Percentiles rank a stretch among this genome's conserved stretches.
phyloP scores from a whole-genome alignment of 2,329 filamentous ascomycete species.

The Epichloe sibirici region DNA sequence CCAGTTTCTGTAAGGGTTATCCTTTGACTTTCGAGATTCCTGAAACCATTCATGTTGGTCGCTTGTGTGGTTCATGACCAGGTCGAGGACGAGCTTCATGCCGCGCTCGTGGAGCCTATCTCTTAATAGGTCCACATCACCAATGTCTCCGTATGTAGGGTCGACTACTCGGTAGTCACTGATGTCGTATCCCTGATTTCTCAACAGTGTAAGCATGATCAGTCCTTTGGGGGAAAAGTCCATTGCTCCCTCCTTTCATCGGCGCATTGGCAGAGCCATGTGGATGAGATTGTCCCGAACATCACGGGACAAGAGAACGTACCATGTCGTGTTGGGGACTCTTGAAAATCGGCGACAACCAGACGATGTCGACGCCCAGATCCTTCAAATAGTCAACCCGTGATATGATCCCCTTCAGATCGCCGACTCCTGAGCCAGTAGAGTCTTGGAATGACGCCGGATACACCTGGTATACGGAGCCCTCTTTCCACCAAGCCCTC shows the following conservation, averaged over 20 bases:
- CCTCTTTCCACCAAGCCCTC: constrained; percentile 46
- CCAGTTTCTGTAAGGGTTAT: constrained; percentile 45
- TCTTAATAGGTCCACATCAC: constrained; percentile 53
- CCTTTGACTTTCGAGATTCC: constrained; percentile 39
- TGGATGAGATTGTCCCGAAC: background rate
- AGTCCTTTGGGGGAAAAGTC: background rate
- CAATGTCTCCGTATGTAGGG: constrained; percentile 52
- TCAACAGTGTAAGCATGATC: background rate
- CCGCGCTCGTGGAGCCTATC: constrained; percentile 45
- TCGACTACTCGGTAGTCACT: constrained; percentile 56
- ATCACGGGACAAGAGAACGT: constrained; percentile 1
- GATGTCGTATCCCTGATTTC: constrained; percentile 50
- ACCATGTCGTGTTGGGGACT: constrained; percentile 53
- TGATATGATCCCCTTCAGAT: constrained; percentile 45
- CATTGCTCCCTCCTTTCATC: background rate
- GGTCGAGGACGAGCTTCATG: constrained; percentile 60
- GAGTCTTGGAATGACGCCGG: constrained; percentile 49
- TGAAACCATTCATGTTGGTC: constrained; percentile 47
- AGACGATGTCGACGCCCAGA: constrained; percentile 46
- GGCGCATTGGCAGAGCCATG: background rate
- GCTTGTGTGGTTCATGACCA: constrained; percentile 62
- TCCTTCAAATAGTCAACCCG: constrained; percentile 42
- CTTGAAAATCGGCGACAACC: constrained; percentile 36
- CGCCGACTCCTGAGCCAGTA: constrained; percentile 42
- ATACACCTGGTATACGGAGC: constrained; percentile 49